Evolutionary conservation across 805 yeast genomes (phyloP).

Genomic region (Candida insectorum): DNA sequence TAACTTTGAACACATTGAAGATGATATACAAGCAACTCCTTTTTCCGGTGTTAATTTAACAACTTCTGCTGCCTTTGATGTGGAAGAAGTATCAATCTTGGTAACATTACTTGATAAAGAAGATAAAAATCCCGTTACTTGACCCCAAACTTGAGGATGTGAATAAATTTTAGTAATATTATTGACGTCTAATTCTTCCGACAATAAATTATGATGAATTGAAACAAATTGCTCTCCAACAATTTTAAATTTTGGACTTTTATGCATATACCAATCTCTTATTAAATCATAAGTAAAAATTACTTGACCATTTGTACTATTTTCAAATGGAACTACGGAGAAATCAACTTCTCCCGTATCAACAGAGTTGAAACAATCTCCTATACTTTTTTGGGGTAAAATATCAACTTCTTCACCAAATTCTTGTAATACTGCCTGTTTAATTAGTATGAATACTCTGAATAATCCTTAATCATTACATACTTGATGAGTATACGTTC

Average conservation of each 20-base stretch:
- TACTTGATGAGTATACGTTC: constrained; percentile 91
- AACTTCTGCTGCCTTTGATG: constrained; percentile 78
- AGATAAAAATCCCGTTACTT: constrained; percentile 57
- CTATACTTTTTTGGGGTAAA: constrained; percentile 41
- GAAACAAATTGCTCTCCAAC: constrained; percentile 79
- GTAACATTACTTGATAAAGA: constrained; percentile 24
- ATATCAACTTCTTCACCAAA: constrained; percentile 37
- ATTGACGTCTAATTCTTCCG: constrained; percentile 41
- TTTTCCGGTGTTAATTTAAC: constrained; percentile 40
- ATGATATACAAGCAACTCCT: constrained; percentile 67
- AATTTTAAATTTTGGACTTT: constrained; percentile 40
- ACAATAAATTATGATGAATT: constrained; percentile 72
- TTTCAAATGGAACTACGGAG: constrained; percentile 87
- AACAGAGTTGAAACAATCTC: constrained; percentile 61
- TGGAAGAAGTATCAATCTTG: constrained; percentile 65
- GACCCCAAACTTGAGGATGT: constrained; percentile 99
- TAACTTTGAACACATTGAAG: constrained; percentile 60
- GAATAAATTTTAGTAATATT: constrained; percentile 65
- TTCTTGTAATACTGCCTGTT: constrained; percentile 48
- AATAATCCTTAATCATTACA: constrained; percentile 9
- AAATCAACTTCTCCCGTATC: constrained; percentile 48
- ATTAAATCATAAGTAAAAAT: constrained; percentile 79
- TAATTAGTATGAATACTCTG: constrained; percentile 2
- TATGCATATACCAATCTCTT: constrained; percentile 54
- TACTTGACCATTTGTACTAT: constrained; percentile 94